Evolutionary conservation across 306 rosid genomes (phyloP), one percentile per base, ranked within the genome.

Genomic region (Lotus japonicus): DNA sequence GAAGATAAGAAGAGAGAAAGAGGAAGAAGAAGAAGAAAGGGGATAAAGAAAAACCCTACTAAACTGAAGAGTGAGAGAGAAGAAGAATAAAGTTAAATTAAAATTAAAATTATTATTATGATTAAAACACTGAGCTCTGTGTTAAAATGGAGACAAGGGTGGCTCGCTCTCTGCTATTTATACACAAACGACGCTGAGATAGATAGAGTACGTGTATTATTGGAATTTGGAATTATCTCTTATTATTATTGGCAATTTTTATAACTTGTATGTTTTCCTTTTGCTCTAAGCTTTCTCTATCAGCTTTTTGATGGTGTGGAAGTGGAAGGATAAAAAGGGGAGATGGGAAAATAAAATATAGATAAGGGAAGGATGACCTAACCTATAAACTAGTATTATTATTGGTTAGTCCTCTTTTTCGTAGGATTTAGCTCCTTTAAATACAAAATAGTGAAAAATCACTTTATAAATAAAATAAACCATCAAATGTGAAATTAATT

Each of bases 41-140:
- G 42, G 49, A 39, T 59, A 59, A 41, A 9, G 3, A 50, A 50
- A 74, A 81, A 80, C 91, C 91, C 90, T 84, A 83, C 87, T 65
- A 41, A 75, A 50, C 15, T 28, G 33, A 28, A 28, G 5, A 45
- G 71, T 69, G 64, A 56, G 56, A 16, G 55, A n/a, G n/a, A n/a
- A n/a, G n/a, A n/a, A n/a, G n/a, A 14, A 15, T 31, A 31, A 31
- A 31, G 36, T 4, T 31, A 5, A 1, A 26, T 26, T 26, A 13
- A 4, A 0, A 11, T 9, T 35, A 2, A 5, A 11, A 13, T 28
- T 31, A 12, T 28, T 41, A 9, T 23, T 4, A 45, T 26, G 33
- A 26, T 26, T 7, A 45, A 35, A 39, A 39, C 17, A 54, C 16
- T 6, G 44, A 7, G 33, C 53, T 64, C 77, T 9, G 74, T 28